These are phyloP conservation scores for Rhodotorula sp. DNA, from an alignment of 1,284 basidiomycete species.

Conservation along the genomic window DNA sequence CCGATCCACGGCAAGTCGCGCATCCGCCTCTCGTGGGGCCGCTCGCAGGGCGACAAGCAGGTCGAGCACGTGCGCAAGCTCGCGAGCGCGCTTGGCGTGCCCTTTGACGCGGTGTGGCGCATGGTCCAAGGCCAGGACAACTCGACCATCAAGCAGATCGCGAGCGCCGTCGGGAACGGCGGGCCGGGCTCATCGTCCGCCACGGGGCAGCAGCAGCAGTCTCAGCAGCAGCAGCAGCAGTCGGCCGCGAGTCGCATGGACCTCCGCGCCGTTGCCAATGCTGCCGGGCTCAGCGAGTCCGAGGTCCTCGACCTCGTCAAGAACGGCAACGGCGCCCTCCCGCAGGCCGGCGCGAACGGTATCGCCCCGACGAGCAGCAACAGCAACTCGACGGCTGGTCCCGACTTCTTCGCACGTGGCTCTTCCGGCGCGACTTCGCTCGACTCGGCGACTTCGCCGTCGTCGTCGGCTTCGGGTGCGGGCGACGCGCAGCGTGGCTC, in stretches of 20 bases:
- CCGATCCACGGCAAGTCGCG: conserved; percentile 80
- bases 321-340: conserved; percentile 7
- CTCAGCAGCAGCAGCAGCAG: conserved; percentile 8
- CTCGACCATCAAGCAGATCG: conserved; percentile 47
- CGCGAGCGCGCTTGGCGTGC: conserved; percentile 44
- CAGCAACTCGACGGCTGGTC: conserved; percentile 5
- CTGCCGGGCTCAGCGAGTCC: conserved; percentile 38
- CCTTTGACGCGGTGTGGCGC: conserved; percentile 45
- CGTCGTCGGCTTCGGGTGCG: conserved; percentile 5
- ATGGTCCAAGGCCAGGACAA: conserved; percentile 47
- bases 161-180: conserved; percentile 39
- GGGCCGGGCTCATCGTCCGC: neutral
- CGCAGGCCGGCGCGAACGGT: conserved; percentile 21
- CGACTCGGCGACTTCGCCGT: neutral
- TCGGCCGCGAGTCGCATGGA: conserved; percentile 21
- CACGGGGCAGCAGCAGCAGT: conserved; percentile 2
- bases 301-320: conserved; percentile 41
- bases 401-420: conserved; percentile 9
- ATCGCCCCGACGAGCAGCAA: conserved; percentile 9
- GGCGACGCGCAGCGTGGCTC: neutral
- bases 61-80: conserved; percentile 47
- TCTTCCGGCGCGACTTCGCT: neutral
- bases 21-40: conserved; percentile 88
- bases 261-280: conserved; percentile 38
- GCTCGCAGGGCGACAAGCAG: conserved; percentile 62